A percentile compares a stretch with the other conserved stretches of the same genome.
phyloP scores from a whole-genome alignment of 306 rosid genomes.

The Purshia tridentata region DNA sequence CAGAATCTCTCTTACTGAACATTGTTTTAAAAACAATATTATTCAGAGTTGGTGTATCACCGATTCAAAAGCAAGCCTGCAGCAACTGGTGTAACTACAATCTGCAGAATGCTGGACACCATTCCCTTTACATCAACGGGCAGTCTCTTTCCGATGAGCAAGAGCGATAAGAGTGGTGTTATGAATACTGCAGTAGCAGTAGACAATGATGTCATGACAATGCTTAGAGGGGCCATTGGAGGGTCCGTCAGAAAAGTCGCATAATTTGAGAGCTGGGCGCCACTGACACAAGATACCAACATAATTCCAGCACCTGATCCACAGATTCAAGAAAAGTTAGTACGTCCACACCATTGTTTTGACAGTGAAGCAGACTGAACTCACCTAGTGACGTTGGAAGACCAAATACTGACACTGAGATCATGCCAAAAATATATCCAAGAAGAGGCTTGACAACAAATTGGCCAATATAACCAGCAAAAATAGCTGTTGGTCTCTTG shows the following conservation, averaged over 20 bases:
- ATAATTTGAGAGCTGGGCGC: conserved; percentile 93
- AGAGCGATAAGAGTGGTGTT: conserved; percentile 74
- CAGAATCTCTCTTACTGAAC: conserved; percentile 19
- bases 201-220: conserved; percentile 92
- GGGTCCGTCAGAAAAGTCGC: conserved; percentile 92
- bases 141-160: conserved; percentile 90
- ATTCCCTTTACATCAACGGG: conserved; percentile 96
- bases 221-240: conserved; percentile 83
- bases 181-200: conserved; percentile 88
- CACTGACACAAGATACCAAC: conserved; percentile 91
- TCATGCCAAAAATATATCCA: conserved; percentile 72
- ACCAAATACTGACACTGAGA: conserved; percentile 59
- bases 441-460: conserved; percentile 81
- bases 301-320: conserved; percentile 88
- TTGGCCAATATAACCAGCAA: conserved; percentile 84
- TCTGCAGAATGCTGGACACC: conserved; percentile 88
- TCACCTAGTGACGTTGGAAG: conserved; percentile 83
- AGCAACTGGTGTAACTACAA: conserved; percentile 81
- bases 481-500: conserved; percentile 70
- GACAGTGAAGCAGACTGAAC: conserved; percentile 29
- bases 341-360: conserved; percentile 13
- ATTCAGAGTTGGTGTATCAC: conserved; percentile 34
- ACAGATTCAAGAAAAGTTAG: conserved; percentile 39
- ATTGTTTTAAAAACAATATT: conserved; percentile 4
- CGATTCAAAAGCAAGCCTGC: conserved; percentile 83